phyloP scores from a whole-genome alignment of 306 rosid genomes.

The Acmispon strigosus region DNA sequence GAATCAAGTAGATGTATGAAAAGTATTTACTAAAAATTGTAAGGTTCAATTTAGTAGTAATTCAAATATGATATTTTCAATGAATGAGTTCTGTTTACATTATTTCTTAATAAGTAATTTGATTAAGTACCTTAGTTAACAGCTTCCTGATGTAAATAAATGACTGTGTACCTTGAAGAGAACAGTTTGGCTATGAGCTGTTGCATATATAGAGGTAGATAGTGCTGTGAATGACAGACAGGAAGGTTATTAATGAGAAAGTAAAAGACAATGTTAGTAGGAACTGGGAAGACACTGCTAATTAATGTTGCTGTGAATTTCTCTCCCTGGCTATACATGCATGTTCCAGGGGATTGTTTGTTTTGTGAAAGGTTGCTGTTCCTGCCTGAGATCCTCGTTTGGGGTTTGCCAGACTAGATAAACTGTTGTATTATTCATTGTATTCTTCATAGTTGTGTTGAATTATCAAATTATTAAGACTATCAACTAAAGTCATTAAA shows the following conservation, averaged over 20 bases:
- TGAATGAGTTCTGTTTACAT: no score
- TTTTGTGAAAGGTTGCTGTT: not conserved
- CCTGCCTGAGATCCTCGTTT: not conserved
- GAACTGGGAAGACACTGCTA: not conserved
- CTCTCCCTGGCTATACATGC: not conserved
- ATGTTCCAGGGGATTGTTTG: not conserved
- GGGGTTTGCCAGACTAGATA: not conserved
- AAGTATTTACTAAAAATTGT: no score
- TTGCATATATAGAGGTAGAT: not conserved
- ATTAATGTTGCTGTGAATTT: not conserved
- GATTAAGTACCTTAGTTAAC: no score
- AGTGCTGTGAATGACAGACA: not conserved
- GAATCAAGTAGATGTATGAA: no score
- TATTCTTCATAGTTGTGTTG: no score
- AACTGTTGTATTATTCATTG: not conserved
- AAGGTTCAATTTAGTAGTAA: no score
- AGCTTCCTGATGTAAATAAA: not conserved
- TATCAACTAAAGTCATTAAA: no score
- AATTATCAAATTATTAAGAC: no score
- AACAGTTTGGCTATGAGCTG: constrained; percentile 15
- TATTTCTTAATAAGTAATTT: no score
- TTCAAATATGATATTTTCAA: no score
- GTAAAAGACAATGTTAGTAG: not conserved
- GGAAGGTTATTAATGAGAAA: not conserved
- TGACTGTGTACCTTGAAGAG: not conserved